A percentile compares a stretch with the other conserved stretches of the same genome.
Evolutionary conservation across 129 eudicot species (phyloP).

Genomic region (Rutidosis leptorrhynchoides): DNA sequence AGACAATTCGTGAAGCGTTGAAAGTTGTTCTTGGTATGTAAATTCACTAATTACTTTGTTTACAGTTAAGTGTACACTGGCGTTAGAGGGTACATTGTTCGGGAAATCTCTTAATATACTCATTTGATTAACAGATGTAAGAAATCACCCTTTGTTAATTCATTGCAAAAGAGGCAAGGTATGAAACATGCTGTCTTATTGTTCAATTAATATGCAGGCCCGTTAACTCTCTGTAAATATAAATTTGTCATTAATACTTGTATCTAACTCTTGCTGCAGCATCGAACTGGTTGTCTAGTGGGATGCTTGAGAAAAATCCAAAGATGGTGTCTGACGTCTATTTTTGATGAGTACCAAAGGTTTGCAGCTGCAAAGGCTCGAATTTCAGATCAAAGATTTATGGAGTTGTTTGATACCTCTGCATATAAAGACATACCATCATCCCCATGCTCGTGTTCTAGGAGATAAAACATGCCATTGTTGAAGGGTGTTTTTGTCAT

Average conservation of each 20-base stretch:
- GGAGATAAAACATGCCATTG: slow-evolving; percentile 27
- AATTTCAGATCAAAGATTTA: slow-evolving; percentile 82
- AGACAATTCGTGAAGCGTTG: slow-evolving; percentile 78
- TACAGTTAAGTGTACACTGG: background rate
- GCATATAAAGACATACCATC: slow-evolving; percentile 54
- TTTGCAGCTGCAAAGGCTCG: slow-evolving; percentile 95
- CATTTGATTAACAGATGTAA: slow-evolving; percentile 47
- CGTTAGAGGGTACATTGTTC: background rate
- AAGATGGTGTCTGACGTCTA: slow-evolving; percentile 78
- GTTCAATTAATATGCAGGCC: background rate
- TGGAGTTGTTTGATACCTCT: slow-evolving; percentile 71
- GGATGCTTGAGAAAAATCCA: slow-evolving; percentile 86
- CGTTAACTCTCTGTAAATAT: background rate
- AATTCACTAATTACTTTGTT: background rate
- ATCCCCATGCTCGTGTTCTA: slow-evolving; percentile 51
- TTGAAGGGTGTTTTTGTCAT: slow-evolving; percentile 24
- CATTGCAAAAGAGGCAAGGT: slow-evolving; percentile 99
- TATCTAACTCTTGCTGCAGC: slow-evolving; percentile 47
- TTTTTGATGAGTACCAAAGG: slow-evolving; percentile 89
- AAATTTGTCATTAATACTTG: slow-evolving; percentile 6
- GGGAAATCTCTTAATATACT: slow-evolving; percentile 11
- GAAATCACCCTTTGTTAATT: slow-evolving; percentile 79
- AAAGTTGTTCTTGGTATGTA: slow-evolving; percentile 66
- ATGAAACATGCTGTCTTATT: slow-evolving; percentile 8
- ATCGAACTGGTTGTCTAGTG: slow-evolving; percentile 84